These are phyloP conservation scores for Talaromyces sp. DNA, from an alignment of 2,329 filamentous ascomycete species.

Conservation along the genomic window DNA sequence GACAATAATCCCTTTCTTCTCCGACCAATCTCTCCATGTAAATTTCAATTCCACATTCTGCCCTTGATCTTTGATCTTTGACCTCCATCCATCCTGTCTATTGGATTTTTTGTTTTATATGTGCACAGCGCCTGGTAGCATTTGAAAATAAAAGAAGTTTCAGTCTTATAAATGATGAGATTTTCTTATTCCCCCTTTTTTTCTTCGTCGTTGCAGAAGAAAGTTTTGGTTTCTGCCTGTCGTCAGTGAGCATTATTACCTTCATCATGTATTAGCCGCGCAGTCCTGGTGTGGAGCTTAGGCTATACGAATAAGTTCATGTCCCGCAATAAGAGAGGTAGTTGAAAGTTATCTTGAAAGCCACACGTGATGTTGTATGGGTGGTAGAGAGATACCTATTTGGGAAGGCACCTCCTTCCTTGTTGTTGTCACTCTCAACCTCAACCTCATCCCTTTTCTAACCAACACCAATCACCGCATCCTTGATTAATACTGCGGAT, in stretches of 20 bases:
- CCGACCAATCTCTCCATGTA: slow-evolving; percentile 14
- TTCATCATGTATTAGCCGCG: neutral
- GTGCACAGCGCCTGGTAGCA: slow-evolving; percentile 22
- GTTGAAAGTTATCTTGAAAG: neutral
- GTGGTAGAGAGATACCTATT: neutral
- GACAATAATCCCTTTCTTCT: slow-evolving; percentile 18
- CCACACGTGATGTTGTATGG: neutral
- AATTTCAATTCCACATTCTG: neutral
- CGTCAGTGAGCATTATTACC: neutral
- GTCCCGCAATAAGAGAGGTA: neutral
- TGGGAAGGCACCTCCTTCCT: neutral
- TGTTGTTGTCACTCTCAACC: neutral
- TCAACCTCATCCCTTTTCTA: neutral
- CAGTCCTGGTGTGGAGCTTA: neutral
- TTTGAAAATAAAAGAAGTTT: slow-evolving; percentile 16
- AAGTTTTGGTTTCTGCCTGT: neutral
- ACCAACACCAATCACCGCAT: neutral
- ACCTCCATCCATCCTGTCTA: slow-evolving; percentile 23
- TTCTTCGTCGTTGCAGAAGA: neutral
- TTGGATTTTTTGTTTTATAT: slow-evolving; percentile 22
- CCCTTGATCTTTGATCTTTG: slow-evolving; percentile 8
- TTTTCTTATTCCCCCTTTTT: neutral
- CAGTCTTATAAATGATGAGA: neutral
- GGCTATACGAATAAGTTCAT: neutral
- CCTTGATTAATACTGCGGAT: neutral